A percentile compares a stretch with the other conserved stretches of the same genome.
These are phyloP conservation scores for Aspergillus kassunensis DNA, from an alignment of 495 filamentous ascomycete genomes.

Conservation along the genomic window DNA sequence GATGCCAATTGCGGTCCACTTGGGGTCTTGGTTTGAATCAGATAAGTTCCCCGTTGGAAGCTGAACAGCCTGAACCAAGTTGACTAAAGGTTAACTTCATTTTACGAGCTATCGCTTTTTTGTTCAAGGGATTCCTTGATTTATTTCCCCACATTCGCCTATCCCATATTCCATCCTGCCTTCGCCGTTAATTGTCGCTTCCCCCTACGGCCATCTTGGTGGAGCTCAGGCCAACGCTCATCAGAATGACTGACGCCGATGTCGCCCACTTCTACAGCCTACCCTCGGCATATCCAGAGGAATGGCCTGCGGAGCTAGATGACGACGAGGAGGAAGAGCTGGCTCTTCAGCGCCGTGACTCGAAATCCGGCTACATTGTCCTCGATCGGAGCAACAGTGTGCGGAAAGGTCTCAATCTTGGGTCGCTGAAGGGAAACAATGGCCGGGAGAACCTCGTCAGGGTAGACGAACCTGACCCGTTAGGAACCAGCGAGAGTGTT, in stretches of 20 bases:
- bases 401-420: conserved; percentile 59
- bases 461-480: conserved; percentile 85
- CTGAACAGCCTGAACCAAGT: no score
- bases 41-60: neutral
- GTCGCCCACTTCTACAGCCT: conserved; percentile 90
- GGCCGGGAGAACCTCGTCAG: conserved; percentile 72
- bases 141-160: conserved; percentile 18
- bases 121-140: no score
- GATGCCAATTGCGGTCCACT: conserved; percentile 8
- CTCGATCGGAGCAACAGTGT: conserved; percentile 70
- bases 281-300: conserved; percentile 68
- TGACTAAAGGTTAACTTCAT: no score
- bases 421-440: conserved; percentile 63
- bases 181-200: conserved; percentile 4
- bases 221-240: conserved; percentile 7
- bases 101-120: no score
- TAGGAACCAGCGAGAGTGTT: conserved; percentile 80
- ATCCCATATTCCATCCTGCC: no score
- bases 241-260: conserved; percentile 59
- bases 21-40: conserved; percentile 6
- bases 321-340: conserved; percentile 69
- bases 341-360: conserved; percentile 42
- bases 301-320: conserved; percentile 83
- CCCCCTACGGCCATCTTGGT: neutral
- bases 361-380: conserved; percentile 76